Evolutionary conservation across 306 rosid species (phyloP), one percentile per base, ranked within the genome.

Genomic region (Spatholobus suberectus): DNA sequence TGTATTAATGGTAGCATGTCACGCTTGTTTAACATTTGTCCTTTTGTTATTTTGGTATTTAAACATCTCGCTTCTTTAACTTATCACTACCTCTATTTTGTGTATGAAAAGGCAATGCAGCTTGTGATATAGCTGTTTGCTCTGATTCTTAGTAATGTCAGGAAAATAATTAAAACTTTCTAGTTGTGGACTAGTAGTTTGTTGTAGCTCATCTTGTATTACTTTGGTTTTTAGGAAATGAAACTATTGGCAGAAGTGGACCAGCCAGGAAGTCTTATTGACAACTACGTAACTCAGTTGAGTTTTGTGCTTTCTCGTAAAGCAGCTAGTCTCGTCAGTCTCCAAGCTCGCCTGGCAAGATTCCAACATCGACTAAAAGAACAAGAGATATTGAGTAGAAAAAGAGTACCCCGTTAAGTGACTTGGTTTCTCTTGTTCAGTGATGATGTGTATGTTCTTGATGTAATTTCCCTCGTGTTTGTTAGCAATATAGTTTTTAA

Each of bases 311-410:
- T 96, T 61, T 93, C 99, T 17, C 98, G 99, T 67, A 96, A 96
- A 89, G 97, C 93, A 27, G 98, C 98, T 14, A 89, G 98, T 80
- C 89, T 96, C 21, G 98, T 92, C 35, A 88, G 96, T 81, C 98
- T 96, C 43, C 99, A 96, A 85, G 90, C 99, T 63, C 98, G 99
- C 59, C 92, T 96, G 4, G 94, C 96, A 63, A 88, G 99, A 88
- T 96, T 96, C 79, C 99, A 96, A 86, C 98, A 96, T 84, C 90
- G 94, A 74, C 90, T 93, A 15, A 96, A 96, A 83, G 99, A 96
- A 85, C 98, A 96, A 70, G 98, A 94, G 84, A 92, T 96, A 75
- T 89, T 96, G 7, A 89, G 92, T 88, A 91, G 96, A 76, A 96
- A 96, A 88, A 89, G 94, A 86, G 92, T 87, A 35, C 94, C 96